Base-by-base conservation (phyloP, 352 stramenopile genomes). In the Lagenidium giganteum region DNA sequence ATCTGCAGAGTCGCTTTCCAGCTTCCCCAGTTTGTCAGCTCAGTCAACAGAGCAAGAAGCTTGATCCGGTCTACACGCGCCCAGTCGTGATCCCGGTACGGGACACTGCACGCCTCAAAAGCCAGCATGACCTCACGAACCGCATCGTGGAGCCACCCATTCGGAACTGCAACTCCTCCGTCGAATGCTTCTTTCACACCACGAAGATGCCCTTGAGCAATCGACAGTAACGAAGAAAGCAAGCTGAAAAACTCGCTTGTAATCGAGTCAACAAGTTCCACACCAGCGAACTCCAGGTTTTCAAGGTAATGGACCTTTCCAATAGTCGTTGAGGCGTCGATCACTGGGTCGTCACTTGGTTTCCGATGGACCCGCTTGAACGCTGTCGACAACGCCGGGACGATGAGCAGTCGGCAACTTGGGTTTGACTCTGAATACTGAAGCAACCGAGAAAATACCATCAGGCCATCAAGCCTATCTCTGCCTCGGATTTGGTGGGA, bases 231-330 rank as follows among this genome's bases (percentile, higher is more conserved):
- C n/a, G 58, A 55, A 3, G 57, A 47, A 16, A 93, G 28, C n/a
- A 94, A 45, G 1, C 56, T 35, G 26, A 90, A 94, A 51, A 90
- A 88, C 38, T 87, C 69, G 8, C 48, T 51, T 5, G 63, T 45
- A 51, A 93, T 89, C 8, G 39, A 42, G 23, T 68, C 34, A 8
- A 57, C 55, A 18, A 83, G 44, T 8, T 48, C 53, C 25, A 51
- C 43, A 5, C 83, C 83, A 26, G 75, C 69, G 38, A 91, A 78
- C 36, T 91, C 83, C 4, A 94, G 56, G 46, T 79, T 56, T 23
- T 71, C 59, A 1, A 88, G 64, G 46, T 85, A 91, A 35, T 94
- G 83, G 1, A 90, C 69, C 60, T 93, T 94, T 18, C 72, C 51
- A 8, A 59, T 61, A 4, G 54, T 51, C n/a, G 47, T 12, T 16